Base-by-base conservation (phyloP, 2,329 filamentous ascomycete species). In the Penicillium frequentans region DNA sequence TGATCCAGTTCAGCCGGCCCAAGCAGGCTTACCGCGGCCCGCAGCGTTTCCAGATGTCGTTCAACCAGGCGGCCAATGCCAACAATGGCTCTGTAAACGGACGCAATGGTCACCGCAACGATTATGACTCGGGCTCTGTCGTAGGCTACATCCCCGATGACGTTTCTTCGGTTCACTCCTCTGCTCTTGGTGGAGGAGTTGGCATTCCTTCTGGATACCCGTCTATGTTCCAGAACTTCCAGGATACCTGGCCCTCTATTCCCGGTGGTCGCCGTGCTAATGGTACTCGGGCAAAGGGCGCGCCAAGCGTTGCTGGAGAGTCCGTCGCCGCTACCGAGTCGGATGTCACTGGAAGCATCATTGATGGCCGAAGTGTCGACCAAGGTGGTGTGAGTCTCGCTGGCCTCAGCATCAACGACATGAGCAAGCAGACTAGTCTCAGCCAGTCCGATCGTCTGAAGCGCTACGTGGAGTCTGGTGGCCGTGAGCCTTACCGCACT, bases 111-210 rank as follows among this genome's bases (percentile, higher is more conserved):
- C 72, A 73, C 43, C 79, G 78, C 33, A 77, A 78, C 33, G 81
- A 87, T 54, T 86, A 83, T 47, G 93, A 97, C 69, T 86, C 90
- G 19, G 90, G 91, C 44, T 98, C 93, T 3, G 90, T 97, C 71
- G 83, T 97, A 67, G 95, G 93, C 16, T 98, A 96, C 73, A 96
- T 99, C 59, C 91, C 93, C 2, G 95, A 99, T 68, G 95, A 99
- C 73, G 92, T 96, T 42, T 98, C 93, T 9, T 97, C 93, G 2
- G 90, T 99, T 46, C 93, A 98, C 75, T 93, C 92, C 48, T 96
- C 92, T 45, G 88, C 92, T 1, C 85, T 98, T 54, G 92, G 92
- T 54, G 92, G 92, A 54, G 92, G 92, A 37, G 90, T 90, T 35
- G 89, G 88, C n/a, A 82, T 96, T 29, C 83, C 88, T 52, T 87